These are phyloP conservation scores for Diplodia intermedia DNA, from an alignment of 2,329 filamentous ascomycete genomes.

Conservation along the genomic window DNA sequence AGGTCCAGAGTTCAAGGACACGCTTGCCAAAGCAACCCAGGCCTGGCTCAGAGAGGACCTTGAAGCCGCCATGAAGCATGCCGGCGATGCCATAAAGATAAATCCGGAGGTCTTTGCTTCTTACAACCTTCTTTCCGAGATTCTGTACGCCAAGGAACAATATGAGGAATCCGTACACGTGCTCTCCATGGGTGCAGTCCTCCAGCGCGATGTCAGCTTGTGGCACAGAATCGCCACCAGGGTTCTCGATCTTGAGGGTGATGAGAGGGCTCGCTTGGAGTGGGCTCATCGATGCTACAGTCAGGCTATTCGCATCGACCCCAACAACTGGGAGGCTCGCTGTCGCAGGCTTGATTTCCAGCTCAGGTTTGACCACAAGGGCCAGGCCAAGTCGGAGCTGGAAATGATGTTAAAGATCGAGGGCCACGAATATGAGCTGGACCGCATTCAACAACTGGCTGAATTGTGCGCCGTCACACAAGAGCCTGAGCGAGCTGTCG, in stretches of 20 bases:
- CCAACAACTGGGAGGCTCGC: slow-evolving; percentile 60
- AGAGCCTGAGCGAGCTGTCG: slow-evolving; percentile 56
- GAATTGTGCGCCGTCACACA: slow-evolving; percentile 62
- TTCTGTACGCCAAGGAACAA: slow-evolving; percentile 63
- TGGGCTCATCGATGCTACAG: slow-evolving; percentile 62
- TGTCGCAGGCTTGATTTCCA: slow-evolving; percentile 63
- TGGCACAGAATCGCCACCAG: slow-evolving; percentile 65
- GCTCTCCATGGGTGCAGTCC: slow-evolving; percentile 65
- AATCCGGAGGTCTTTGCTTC: slow-evolving; percentile 70
- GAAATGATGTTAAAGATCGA: slow-evolving; percentile 60
- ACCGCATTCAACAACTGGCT: slow-evolving; percentile 63
- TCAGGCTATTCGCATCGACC: slow-evolving; percentile 61
- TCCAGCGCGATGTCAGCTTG: slow-evolving; percentile 61
- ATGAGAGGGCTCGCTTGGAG: slow-evolving; percentile 51
- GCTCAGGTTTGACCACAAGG: slow-evolving; percentile 51
- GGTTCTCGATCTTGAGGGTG: slow-evolving; percentile 57
- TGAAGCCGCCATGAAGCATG: slow-evolving; percentile 51
- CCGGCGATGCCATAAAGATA: slow-evolving; percentile 45
- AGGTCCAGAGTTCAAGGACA: slow-evolving; percentile 72
- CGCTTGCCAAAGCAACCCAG: slow-evolving; percentile 70
- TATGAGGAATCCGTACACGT: slow-evolving; percentile 63
- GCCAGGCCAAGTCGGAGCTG: slow-evolving; percentile 57
- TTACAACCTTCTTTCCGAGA: slow-evolving; percentile 66
- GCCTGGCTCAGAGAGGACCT: slow-evolving; percentile 70
- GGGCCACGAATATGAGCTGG: slow-evolving; percentile 59